phyloP scores from a whole-genome alignment of 306 rosid genomes.

The Trifolium pratense region DNA sequence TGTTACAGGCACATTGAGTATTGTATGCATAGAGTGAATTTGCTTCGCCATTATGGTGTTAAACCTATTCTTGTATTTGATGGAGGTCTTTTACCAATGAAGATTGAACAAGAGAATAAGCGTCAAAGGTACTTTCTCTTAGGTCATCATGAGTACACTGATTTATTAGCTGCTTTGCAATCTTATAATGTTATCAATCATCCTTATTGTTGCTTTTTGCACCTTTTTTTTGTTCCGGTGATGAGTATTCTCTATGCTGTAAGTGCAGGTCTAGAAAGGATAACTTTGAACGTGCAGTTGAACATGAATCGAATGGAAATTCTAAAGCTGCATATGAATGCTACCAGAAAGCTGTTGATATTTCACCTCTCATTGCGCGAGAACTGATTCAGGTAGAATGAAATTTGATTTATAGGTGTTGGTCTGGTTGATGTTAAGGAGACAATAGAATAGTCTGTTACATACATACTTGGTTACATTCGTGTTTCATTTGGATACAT shows the following conservation, averaged over 20 bases:
- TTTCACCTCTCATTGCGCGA: slow-evolving; percentile 76
- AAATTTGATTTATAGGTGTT: slow-evolving; percentile 23
- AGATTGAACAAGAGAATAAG: slow-evolving; percentile 88
- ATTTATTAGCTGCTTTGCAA: slow-evolving; percentile 23
- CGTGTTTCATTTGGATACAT: slow-evolving; percentile 10
- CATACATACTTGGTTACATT: background rate
- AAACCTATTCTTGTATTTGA: slow-evolving; percentile 93
- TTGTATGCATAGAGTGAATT: slow-evolving; percentile 90
- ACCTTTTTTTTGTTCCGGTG: slow-evolving; percentile 8
- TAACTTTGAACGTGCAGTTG: slow-evolving; percentile 81
- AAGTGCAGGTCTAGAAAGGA: slow-evolving; percentile 76
- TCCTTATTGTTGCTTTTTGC: background rate
- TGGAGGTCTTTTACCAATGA: slow-evolving; percentile 96
- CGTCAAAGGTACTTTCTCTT: slow-evolving; percentile 64
- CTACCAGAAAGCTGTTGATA: slow-evolving; percentile 97
- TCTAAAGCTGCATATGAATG: slow-evolving; percentile 87
- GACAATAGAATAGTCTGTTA: background rate
- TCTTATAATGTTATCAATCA: slow-evolving; percentile 2
- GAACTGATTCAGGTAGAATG: slow-evolving; percentile 74
- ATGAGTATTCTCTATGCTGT: slow-evolving; percentile 28
- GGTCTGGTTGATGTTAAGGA: slow-evolving; percentile 23
- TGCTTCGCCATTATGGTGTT: slow-evolving; percentile 75
- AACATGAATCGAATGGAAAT: slow-evolving; percentile 79
- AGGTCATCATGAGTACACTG: background rate
- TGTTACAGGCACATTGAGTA: slow-evolving; percentile 84